Percentiles rank a stretch among this genome's conserved stretches.
Evolutionary conservation across 1,284 basidiomycete genomes (phyloP).

Genomic region (Testicularia cyperi): DNA sequence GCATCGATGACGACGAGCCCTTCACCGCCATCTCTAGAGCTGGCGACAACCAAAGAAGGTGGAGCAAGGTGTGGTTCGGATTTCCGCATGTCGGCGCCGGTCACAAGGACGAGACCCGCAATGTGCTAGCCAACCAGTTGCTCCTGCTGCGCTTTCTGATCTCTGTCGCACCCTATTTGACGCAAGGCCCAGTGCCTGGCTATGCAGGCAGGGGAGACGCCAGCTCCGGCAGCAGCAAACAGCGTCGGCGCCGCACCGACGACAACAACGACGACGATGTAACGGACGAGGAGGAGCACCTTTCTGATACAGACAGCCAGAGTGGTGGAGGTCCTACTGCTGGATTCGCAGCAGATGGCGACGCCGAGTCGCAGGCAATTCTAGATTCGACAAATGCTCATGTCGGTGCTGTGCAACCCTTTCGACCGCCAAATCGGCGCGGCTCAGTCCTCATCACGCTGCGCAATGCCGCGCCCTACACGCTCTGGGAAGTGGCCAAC

Average conservation of each 20-base stretch:
- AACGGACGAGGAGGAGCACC: slow-evolving; percentile 18
- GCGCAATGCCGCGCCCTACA: slow-evolving; percentile 84
- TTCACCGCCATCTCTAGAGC: background rate
- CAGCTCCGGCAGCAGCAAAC: too few species aligned
- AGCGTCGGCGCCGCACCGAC: slow-evolving; percentile 49
- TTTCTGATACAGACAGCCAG: slow-evolving; percentile 5
- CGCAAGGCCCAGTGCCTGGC: slow-evolving; percentile 40
- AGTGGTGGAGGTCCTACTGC: background rate
- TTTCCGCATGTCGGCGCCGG: slow-evolving; percentile 97
- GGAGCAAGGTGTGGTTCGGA: slow-evolving; percentile 85
- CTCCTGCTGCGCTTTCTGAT: slow-evolving; percentile 82
- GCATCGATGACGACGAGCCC: background rate
- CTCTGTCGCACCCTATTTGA: slow-evolving; percentile 71
- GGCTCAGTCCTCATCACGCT: slow-evolving; percentile 80
- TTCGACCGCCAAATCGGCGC: slow-evolving; percentile 58
- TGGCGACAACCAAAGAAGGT: slow-evolving; percentile 62
- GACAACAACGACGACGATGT: slow-evolving; percentile 15
- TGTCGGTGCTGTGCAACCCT: slow-evolving; percentile 63
- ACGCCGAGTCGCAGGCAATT: slow-evolving; percentile 45
- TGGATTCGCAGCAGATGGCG: background rate
- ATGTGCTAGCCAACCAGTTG: slow-evolving; percentile 85
- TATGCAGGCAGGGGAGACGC: slow-evolving; percentile 26
- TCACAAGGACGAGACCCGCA: slow-evolving; percentile 90
- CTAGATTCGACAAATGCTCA: slow-evolving; percentile 16
- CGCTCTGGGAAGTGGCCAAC: slow-evolving; percentile 70